Evolutionary conservation across 495 filamentous ascomycete species (phyloP), one percentile per base, ranked within the genome.

Genomic region (Pyrenula aspistea): DNA sequence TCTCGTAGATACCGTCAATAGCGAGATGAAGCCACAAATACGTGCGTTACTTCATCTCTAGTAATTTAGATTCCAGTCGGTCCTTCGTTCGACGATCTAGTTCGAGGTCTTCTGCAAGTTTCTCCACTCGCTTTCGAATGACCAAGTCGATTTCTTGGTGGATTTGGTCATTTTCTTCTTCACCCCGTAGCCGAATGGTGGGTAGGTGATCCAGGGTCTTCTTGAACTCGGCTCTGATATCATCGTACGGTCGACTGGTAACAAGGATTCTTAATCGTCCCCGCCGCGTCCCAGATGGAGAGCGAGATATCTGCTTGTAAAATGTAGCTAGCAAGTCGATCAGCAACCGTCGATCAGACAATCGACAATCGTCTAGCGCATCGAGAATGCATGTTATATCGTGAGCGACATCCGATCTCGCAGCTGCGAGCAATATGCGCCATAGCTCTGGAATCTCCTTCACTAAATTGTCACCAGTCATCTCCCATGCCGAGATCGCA

Each of bases 221-320:
- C 59, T 15, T 31, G n/a, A 71, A 73, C 2, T 49, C 12, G 19
- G 42, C 15, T 25, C 63, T 51, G 4, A 80, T 76, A 22, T 67
- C 19, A 12, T 54, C 56, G 55, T 73, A 76, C 12, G 71, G 73
- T 15, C 69, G 73, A 60, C 74, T 75, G 1, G 72, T 77, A 3
- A 76, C 57, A 0, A 76, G 58, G 36, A 76, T 71, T 58, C 73
- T 76, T 10, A 76, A 54, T 49, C 25, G 22, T 51, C 0, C 2
- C 10, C 20, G n/a, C 50, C 42, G 42, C 42, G 11, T 11, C 11
- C 19, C 11, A 48, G 42, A 48, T 19, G 42, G 19, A 47, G 25
- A 0, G 21, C 42, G 42, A n/a, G n/a, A n/a, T n/a, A n/a, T n/a
- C n/a, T 15, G 25, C 11, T 25, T 36, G 2, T 51, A 21, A 24